Evolutionary conservation across 129 eudicot genomes (phyloP).

Genomic region (Arctium minus): DNA sequence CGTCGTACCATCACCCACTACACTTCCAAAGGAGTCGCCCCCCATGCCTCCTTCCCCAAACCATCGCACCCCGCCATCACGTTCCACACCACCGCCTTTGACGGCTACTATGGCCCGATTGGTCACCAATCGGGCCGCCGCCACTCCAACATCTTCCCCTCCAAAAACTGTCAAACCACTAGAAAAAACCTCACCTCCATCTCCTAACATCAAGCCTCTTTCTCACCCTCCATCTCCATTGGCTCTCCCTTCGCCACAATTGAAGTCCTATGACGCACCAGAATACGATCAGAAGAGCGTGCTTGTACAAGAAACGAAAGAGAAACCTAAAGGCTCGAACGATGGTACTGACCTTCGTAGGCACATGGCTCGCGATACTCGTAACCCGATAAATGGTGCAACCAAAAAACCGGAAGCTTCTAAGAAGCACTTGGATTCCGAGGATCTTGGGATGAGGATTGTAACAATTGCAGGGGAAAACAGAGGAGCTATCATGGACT

Average conservation of each 20-base stretch:
- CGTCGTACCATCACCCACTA: not conserved
- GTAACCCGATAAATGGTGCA: not conserved
- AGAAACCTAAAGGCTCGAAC: conserved; percentile 15
- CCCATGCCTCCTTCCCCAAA: conserved; percentile 20
- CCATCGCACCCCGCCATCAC: conserved; percentile 3
- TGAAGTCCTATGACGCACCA: conserved; percentile 8
- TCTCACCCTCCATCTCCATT: conserved; percentile 62
- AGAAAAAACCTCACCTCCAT: conserved; percentile 2
- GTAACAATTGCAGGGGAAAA: conserved; percentile 64
- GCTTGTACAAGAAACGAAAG: conserved; percentile 46
- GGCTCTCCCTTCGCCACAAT: conserved; percentile 50
- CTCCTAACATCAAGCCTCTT: conserved; percentile 10
- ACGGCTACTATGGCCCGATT: not conserved
- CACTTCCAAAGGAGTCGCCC: not conserved
- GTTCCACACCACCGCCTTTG: conserved; percentile 12
- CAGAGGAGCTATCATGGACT: conserved; percentile 62
- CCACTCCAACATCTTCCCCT: conserved; percentile 22
- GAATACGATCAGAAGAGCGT: conserved; percentile 51
- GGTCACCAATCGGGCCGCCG: not conserved
- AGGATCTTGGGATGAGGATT: conserved; percentile 37
- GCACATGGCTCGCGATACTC: not conserved
- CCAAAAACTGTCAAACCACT: conserved; percentile 13
- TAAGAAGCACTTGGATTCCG: conserved; percentile 26
- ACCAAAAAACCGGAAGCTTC: conserved; percentile 22
- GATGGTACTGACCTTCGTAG: not conserved